Evolutionary conservation across 495 filamentous ascomycete genomes (phyloP), one percentile per base, ranked within the genome.

Genomic region (Penicillium maclennaniae): DNA sequence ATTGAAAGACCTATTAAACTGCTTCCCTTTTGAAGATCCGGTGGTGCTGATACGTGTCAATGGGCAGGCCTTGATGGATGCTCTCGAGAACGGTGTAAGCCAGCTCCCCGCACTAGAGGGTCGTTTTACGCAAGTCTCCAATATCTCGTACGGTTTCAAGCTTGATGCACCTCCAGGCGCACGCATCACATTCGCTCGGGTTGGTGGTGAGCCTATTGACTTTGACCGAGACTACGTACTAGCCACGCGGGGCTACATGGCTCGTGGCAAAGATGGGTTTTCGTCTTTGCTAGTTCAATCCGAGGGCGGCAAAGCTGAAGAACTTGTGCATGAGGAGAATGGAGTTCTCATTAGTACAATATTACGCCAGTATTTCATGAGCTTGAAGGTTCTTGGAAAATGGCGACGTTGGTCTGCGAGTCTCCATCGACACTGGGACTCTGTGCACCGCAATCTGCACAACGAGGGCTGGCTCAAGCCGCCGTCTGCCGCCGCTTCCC

Each of bases 1-100:
- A 12, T 65, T 95, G 27, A 87, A 87, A 53, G 91, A 96, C 60
- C 79, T 96, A 12, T 46, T 81, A 51, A 83, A 85, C 43, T 91
- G 88, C 55, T 96, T 96, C 61, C 91, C 91, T 0, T 96, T 96
- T 55, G 91, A 96, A 60, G 91, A 96, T 48, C 92, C 91, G 0
- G 86, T 92, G 4, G 84, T 95, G 0, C 83, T 93, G 1, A 71
- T 96, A 40, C 82, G 79, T 21, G 71, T 88, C 10, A 73, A 65
- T 1, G 91, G 91, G 0, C 69, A 79, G 46, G 84, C 80, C 0
- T 78, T 96, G 45, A 69, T 82, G 51, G 83, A 84, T 14, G 91
- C 91, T 7, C 65, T 96, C 3, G 91, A 96, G 66, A 96, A 96
- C 52, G 81, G 84, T 0, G 79, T 96, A 16, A 85, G 83, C 27